Conservation (phyloP, 768 basidiomycete species). For the Suillus subaureus region DNA sequence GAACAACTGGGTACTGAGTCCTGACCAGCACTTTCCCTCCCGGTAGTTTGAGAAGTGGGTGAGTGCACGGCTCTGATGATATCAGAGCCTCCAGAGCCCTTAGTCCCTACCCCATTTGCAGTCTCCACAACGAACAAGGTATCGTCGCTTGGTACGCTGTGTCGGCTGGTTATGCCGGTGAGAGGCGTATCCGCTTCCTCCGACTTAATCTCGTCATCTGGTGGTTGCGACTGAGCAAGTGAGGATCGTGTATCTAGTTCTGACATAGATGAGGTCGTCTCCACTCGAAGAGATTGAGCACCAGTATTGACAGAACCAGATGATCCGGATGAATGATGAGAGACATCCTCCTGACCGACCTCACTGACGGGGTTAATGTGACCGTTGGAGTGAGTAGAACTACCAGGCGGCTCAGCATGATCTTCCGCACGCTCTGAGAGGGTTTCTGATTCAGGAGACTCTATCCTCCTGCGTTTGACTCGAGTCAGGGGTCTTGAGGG, state of each 20-base stretch:
- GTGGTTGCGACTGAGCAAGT: constrained; percentile 4
- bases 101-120: constrained; percentile 29
- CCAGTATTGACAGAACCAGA: neutral
- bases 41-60: constrained; percentile 23
- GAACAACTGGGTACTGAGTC: neutral
- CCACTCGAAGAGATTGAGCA: neutral
- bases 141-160: constrained; percentile 61
- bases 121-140: constrained; percentile 47
- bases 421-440: constrained; percentile 13
- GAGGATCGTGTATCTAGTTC: constrained; percentile 7
- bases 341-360: constrained; percentile 3
- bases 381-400: constrained; percentile 14
- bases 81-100: constrained; percentile 21
- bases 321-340: constrained; percentile 3
- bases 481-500: constrained; percentile 27
- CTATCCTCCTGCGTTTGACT: constrained; percentile 49
- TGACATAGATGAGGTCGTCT: constrained; percentile 2
- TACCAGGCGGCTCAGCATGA: constrained; percentile 11
- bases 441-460: constrained; percentile 35
- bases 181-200: constrained; percentile 57
- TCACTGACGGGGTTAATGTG: constrained; percentile 20
- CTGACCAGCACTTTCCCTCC: constrained; percentile 13
- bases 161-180: constrained; percentile 49
- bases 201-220: constrained; percentile 43
- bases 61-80: constrained; percentile 4